Base-by-base conservation (phyloP, 768 basidiomycete species). In the Obba rivulosa region DNA sequence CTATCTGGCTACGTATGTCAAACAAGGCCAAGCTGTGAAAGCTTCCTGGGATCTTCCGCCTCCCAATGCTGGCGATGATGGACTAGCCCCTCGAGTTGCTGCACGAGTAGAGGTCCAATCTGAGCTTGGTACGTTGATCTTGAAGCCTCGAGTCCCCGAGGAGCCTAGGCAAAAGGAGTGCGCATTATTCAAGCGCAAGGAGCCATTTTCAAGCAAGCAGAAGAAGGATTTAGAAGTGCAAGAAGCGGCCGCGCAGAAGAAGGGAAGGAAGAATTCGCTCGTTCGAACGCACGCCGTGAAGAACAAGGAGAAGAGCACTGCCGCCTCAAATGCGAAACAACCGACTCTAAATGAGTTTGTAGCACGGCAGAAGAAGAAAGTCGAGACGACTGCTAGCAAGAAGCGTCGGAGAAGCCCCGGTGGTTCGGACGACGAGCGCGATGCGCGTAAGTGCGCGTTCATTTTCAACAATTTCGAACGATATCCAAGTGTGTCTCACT, bases 81-180 rank as follows among this genome's bases (percentile, higher is more conserved):
- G 49, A 41, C 16, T 34, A 17, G 16, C 18, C 13, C 14, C 14
- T 22, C 14, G 40, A n/a, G 14, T n/a, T 42, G 13, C 16, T 3
- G 8, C 20, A 43, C 14, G 46, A 44, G 20, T 44, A 3, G 48
- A 46, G 9, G n/a, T 45, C 3, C 46, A 49, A 22, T 51, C 44
- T n/a, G 50, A 47, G 5, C 51, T 55, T 24, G 50, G 54, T 34
- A 83, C 80, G 9, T 82, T 81, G 16, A 62, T 82, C 25, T 67
- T 83, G 34, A 76, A 73, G 52, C 69, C 81, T 28, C 74, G 82
- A 23, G 61, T 60, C 41, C 41, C 35, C 2, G n/a, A 36, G 36
- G 34, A 34, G 4, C 17, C n/a, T n/a, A 24, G 8, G 8, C 11
- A 20, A 16, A 34, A 5, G 22, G 31, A 43, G 17, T 7, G n/a